Base-by-base conservation (phyloP, 202 grass and related monocot genomes). In the Brachypodium distachyon region DNA sequence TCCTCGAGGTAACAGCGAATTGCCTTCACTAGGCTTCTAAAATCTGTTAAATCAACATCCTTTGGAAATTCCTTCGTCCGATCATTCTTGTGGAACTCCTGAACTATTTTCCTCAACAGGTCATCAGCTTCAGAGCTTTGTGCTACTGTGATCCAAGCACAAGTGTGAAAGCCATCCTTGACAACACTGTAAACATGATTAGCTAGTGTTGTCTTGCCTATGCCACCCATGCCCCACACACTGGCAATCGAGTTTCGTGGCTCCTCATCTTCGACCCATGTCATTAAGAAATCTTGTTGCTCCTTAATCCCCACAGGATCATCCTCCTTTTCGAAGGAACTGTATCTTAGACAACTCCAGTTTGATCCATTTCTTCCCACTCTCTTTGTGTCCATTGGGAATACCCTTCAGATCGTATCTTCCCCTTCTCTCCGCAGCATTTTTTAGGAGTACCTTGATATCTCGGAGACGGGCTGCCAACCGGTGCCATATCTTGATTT, bases 181-280 rank as follows among this genome's bases (percentile, higher is more conserved):
- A 72, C 39, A 37, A 7, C 22, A 9, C 53, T 83, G 16, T 74
- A 90, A 62, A 82, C 67, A 60, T 79, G 61, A 14, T 66, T 59
- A 55, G 61, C 83, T 31, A 90, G 71, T 23, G 79, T 80, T 4
- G 87, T 86, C 80, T 90, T 90, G 5, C 87, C 83, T 13, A 90
- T 38, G 33, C 87, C 83, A 26, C 87, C 87, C 83, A 86, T 90
- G 25, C 87, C 83, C 51, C 69, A 85, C 8, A 90, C 73, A 28
- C 66, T 51, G 5, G 73, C 77, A 37, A 83, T 37, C 52, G 16
- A 46, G 26, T 41, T n/a, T 26, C 25, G 16, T 19, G 3, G 26
- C n/a, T 74, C n/a, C 27, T 78, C 4, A 58, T 59, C 38, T 16
- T 10, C 52, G 37, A 90, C 18, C 67, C 49, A 86, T 6, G 34